Conservation (phyloP, 352 stramenopile genomes). For the Pythium pyrilobum region DNA sequence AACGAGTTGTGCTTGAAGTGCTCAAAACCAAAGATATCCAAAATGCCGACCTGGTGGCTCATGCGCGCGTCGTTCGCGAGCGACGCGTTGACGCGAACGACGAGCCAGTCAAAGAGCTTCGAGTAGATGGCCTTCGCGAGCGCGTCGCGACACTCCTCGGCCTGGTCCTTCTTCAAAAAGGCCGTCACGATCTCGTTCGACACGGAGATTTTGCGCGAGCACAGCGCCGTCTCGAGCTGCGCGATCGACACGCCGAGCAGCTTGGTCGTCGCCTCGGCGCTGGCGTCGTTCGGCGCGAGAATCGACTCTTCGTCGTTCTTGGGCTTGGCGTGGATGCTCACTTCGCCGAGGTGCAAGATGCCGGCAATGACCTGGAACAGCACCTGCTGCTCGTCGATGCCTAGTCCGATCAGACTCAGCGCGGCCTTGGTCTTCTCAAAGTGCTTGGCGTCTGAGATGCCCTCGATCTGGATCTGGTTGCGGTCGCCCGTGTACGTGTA, state of each 20-base stretch:
- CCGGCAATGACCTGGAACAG: conserved; percentile 83
- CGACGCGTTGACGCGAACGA: conserved; percentile 82
- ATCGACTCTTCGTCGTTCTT: conserved; percentile 68
- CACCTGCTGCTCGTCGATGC: conserved; percentile 38
- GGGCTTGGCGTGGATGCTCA: conserved; percentile 81
- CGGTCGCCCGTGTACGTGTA: conserved; percentile 69
- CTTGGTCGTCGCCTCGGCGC: conserved; percentile 31
- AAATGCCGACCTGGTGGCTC: conserved; percentile 76
- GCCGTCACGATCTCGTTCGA: conserved; percentile 67
- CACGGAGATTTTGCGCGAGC: conserved; percentile 55
- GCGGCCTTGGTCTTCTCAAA: conserved; percentile 67
- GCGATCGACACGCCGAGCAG: conserved; percentile 48
- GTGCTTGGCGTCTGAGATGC: conserved; percentile 61
- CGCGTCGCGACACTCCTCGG: conserved; percentile 89
- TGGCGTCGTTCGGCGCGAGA: conserved; percentile 32
- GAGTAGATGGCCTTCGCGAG: conserved; percentile 96
- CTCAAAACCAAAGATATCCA: conserved; percentile 95
- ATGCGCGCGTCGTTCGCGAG: conserved; percentile 55
- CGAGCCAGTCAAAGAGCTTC: conserved; percentile 96
- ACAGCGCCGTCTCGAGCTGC: conserved; percentile 64
- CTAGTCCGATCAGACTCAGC: conserved; percentile 60
- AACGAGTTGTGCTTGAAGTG: conserved; percentile 94
- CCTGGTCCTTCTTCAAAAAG: conserved; percentile 81
- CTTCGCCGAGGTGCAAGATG: conserved; percentile 96
- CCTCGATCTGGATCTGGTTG: conserved; percentile 58